Evolutionary conservation across 495 filamentous ascomycete species (phyloP).

Genomic region (Aspergillus haitiensis): DNA sequence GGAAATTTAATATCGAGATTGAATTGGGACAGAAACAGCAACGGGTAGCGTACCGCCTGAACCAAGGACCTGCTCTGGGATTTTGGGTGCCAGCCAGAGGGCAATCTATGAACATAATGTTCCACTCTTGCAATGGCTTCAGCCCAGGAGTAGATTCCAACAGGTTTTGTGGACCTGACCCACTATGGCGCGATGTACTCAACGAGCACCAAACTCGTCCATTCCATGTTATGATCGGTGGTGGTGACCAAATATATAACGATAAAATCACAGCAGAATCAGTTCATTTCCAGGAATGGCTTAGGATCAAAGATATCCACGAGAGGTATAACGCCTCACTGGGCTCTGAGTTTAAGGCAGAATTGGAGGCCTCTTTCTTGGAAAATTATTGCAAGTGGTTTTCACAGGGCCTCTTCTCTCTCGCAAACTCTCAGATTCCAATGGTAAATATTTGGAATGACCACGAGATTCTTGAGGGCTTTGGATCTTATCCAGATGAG

Average conservation of each 20-base stretch:
- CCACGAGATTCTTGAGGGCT: conserved; percentile 97
- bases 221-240: conserved; percentile 98
- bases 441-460: conserved; percentile 99
- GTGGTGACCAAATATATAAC: conserved; percentile 96
- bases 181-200: conserved; percentile 92
- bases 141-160: conserved; percentile 74
- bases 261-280: conserved; percentile 76
- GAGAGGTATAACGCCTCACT: conserved; percentile 76
- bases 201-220: conserved; percentile 89
- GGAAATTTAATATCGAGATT: conserved; percentile 92
- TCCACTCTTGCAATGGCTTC: conserved; percentile 96
- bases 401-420: conserved; percentile 87
- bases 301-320: conserved; percentile 72
- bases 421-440: conserved; percentile 91
- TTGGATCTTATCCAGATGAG: conserved; percentile 85
- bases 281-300: conserved; percentile 75
- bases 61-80: conserved; percentile 79
- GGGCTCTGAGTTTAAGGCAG: conserved; percentile 72
- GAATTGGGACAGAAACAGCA: conserved; percentile 75
- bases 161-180: conserved; percentile 85
- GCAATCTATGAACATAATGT: conserved; percentile 97
- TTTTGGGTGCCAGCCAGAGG: conserved; percentile 92
- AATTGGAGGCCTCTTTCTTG: conserved; percentile 84
- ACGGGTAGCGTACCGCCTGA: conserved; percentile 93
- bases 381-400: conserved; percentile 89